phyloP scores from a whole-genome alignment of 305 asterid species.

The Withania somnifera region DNA sequence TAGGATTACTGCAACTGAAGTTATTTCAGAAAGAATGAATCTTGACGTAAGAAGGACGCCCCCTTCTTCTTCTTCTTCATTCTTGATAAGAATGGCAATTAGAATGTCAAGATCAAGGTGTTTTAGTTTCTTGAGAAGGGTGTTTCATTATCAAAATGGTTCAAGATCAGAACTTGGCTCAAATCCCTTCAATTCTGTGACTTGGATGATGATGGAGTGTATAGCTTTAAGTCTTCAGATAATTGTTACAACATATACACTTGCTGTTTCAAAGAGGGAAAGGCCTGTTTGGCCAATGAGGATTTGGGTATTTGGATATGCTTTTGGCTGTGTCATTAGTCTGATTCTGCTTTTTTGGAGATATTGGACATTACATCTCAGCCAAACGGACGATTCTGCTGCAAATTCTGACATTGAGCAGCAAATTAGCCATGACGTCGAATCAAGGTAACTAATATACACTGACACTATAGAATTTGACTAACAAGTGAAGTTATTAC shows the following conservation, averaged over 20 bases:
- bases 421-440: constrained; percentile 44
- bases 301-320: constrained; percentile 74
- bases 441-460: constrained; percentile 38
- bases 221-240: constrained; percentile 44
- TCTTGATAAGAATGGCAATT: constrained; percentile 57
- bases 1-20: constrained; percentile 5
- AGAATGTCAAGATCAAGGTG: constrained; percentile 61
- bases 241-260: constrained; percentile 23
- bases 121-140: constrained; percentile 67
- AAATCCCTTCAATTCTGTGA: constrained; percentile 62
- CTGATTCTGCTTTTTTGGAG: constrained; percentile 43
- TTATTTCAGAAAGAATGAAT: constrained; percentile 28
- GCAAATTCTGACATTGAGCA: constrained; percentile 46
- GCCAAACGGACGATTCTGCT: constrained; percentile 16
- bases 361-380: constrained; percentile 22
- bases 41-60: constrained; percentile 22
- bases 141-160: constrained; percentile 80
- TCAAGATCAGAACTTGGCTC: constrained; percentile 73
- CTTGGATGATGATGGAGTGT: constrained; percentile 72
- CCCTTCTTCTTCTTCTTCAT: constrained; percentile 33
- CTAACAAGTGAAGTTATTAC: not conserved
- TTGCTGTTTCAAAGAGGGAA: constrained; percentile 46
- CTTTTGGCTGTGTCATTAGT: constrained; percentile 52
- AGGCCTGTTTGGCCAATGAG: constrained; percentile 93
- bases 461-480: too few relatives aligned